Evolutionary conservation across 2,329 filamentous ascomycete species (phyloP).

Genomic region (Fusarium proliferatum): DNA sequence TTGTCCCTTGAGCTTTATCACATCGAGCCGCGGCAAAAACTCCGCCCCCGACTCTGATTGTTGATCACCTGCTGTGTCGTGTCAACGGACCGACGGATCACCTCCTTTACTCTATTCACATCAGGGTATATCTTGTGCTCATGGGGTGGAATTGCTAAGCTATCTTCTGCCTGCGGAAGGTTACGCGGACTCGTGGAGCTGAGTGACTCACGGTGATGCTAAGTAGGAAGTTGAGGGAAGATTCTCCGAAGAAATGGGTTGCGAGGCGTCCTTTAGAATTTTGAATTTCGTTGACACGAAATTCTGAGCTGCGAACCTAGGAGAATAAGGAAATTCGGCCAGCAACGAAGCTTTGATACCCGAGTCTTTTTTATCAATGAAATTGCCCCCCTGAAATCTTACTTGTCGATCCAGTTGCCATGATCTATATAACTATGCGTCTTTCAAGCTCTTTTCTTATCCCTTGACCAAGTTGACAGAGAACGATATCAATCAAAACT

Average conservation of each 20-base stretch:
- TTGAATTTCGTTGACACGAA: not conserved
- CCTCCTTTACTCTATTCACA: not conserved
- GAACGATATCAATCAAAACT: not conserved
- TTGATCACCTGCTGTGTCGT: not conserved
- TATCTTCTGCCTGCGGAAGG: not conserved
- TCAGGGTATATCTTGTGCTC: not conserved
- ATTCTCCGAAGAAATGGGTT: too few species aligned
- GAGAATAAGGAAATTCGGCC: not conserved
- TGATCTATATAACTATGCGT: not conserved
- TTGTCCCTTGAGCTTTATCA: not conserved
- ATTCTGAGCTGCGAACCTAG: not conserved
- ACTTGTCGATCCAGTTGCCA: too few species aligned
- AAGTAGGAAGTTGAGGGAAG: not conserved
- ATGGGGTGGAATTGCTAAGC: not conserved
- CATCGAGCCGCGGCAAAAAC: not conserved
- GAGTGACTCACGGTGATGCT: not conserved
- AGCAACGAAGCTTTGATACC: not conserved
- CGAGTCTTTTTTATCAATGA: not conserved
- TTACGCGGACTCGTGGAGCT: not conserved
- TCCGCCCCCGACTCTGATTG: not conserved
- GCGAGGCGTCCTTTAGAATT: not conserved
- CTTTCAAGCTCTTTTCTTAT: not conserved
- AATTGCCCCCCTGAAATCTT: not conserved
- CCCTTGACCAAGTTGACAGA: too few species aligned
- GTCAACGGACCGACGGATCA: not conserved